These are phyloP conservation scores for Carpinus fangiana DNA, from an alignment of 306 rosid genomes.

Conservation along the genomic window DNA sequence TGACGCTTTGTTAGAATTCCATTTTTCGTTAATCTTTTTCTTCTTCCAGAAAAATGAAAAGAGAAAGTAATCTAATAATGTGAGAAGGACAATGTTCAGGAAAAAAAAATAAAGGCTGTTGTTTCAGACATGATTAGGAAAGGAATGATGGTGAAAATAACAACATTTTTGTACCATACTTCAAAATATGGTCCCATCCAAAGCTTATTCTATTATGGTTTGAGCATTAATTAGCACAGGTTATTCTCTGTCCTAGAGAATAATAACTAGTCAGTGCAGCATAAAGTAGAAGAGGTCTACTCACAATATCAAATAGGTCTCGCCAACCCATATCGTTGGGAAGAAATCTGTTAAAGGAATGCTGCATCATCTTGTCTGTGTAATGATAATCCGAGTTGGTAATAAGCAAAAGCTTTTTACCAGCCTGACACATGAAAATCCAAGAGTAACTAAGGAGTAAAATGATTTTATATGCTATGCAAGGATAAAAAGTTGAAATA, in stretches of 20 bases:
- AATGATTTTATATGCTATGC: slow-evolving; percentile 12
- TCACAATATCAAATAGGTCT: slow-evolving; percentile 93
- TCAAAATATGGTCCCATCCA: slow-evolving; percentile 26
- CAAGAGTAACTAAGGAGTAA: slow-evolving; percentile 27
- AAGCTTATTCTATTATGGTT: not conserved
- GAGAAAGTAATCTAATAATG: not conserved
- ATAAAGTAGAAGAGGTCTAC: slow-evolving; percentile 25
- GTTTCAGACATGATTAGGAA: slow-evolving; percentile 11
- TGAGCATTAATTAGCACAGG: not conserved
- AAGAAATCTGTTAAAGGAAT: slow-evolving; percentile 91
- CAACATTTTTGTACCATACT: slow-evolving; percentile 3
- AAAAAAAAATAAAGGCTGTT: not conserved
- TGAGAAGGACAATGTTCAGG: not conserved
- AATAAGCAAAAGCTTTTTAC: slow-evolving; percentile 90
- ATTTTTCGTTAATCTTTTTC: not conserved
- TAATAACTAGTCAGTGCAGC: not conserved
- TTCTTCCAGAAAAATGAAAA: not conserved
- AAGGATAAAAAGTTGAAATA: slow-evolving; percentile 16
- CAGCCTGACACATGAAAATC: slow-evolving; percentile 66
- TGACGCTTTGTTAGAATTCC: slow-evolving; percentile 13
- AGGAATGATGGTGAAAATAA: slow-evolving; percentile 3
- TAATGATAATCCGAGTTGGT: slow-evolving; percentile 94
- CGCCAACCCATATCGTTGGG: slow-evolving; percentile 97
- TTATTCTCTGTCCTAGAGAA: not conserved
- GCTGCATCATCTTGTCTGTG: slow-evolving; percentile 95